Evolutionary conservation across 768 basidiomycete species (phyloP), one percentile per base, ranked within the genome.

Genomic region (Boletus patriciae): DNA sequence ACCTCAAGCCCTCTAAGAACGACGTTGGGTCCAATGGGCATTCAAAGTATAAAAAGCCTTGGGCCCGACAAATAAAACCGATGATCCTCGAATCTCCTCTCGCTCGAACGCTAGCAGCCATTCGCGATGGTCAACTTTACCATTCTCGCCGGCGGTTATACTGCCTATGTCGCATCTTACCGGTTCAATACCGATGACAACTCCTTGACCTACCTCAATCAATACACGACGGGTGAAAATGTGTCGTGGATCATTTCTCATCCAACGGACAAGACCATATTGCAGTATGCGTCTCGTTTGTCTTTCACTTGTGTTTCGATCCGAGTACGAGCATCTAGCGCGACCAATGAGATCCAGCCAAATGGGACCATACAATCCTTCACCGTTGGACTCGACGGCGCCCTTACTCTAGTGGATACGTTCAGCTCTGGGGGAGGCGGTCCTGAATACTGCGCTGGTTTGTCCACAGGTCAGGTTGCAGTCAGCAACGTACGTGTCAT

Each of bases 141-240:
- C 5, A 85, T 90, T 58, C 77, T 88, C 36, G 87, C 87, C 31
- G 86, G 87, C 34, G 86, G 86, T 16, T 88, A 82, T 65, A 69
- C 74, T 23, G 70, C 81, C 56, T 85, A 84, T 62, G 76, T 89
- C 52, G 83, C 83, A 3, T 80, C 83, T 0, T 88, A 87, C 68
- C 64, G 82, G 36, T 89, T 88, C 73, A 79, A 83, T 63, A 71
- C 81, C 12, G 74, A 80, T 21, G 72, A 75, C 19, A 75, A 74
- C 16, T 70, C 78, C 6, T 69, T 88, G 49, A 75, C 79, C 3
- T 72, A 84, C 23, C 54, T 79, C 40, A 70, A 73, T 61, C 79
- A 80, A 65, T 75, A 73, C n/a, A 54, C 63, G 19, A 73, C 77
- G 1, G 72, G 83, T 0, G 63, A 64, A 0, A 82, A 78, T 64